Percentiles rank a stretch among this genome's conserved stretches.
These are phyloP conservation scores for Solanum gracilifrons DNA, from an alignment of 257 asterid species.

Conservation along the genomic window DNA sequence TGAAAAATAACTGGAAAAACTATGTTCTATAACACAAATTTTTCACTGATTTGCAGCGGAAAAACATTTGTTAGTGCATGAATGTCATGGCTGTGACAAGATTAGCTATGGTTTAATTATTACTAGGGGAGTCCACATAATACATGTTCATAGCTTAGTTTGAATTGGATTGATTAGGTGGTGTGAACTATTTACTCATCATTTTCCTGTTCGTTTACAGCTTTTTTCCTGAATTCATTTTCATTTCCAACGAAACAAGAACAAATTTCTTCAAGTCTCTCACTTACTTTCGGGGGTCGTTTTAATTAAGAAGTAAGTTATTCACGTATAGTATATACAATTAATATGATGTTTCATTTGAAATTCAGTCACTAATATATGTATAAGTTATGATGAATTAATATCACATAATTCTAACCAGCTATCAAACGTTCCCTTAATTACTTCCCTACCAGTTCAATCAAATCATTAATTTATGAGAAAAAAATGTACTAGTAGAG, in stretches of 20 bases:
- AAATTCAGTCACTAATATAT: too few relatives aligned
- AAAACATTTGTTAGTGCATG: background rate
- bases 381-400: too few relatives aligned
- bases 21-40: background rate
- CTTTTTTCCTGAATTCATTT: background rate
- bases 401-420: too few relatives aligned
- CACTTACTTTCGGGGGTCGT: background rate
- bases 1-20: too few relatives aligned
- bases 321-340: too few relatives aligned
- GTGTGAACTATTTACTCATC: background rate
- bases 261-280: background rate
- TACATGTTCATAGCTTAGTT: background rate
- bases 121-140: background rate
- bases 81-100: background rate
- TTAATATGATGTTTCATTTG: too few relatives aligned
- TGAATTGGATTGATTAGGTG: background rate
- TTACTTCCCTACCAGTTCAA: background rate
- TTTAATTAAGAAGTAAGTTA: too few relatives aligned
- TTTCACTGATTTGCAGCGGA: background rate
- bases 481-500: background rate
- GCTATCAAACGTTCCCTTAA: background rate
- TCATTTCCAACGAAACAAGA: background rate
- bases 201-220: background rate
- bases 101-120: background rate
- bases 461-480: background rate